These are phyloP conservation scores for Candida palmyrensis DNA, from an alignment of 805 yeast genomes.

Conservation along the genomic window DNA sequence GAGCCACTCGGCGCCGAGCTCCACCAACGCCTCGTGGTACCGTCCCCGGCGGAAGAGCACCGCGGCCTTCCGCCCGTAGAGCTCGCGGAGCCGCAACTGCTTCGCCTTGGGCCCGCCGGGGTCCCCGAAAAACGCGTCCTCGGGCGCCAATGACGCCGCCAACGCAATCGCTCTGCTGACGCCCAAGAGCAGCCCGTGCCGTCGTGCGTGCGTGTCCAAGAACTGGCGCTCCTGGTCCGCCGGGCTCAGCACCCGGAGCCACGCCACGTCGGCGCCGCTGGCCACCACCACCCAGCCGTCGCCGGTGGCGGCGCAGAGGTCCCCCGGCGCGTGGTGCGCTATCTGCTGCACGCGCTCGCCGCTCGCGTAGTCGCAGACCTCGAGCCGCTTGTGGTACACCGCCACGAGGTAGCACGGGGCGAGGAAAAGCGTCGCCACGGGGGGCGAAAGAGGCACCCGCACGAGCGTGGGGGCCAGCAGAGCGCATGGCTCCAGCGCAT, in stretches of 20 bases:
- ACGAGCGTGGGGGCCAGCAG: too few relatives aligned
- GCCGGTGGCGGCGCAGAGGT: constrained; percentile 13
- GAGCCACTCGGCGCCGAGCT: constrained; percentile 38
- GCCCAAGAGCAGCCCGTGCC: constrained; percentile 24
- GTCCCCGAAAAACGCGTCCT: constrained; percentile 20
- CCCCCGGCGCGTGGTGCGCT: constrained; percentile 18
- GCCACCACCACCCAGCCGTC: constrained; percentile 14
- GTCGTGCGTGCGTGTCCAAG: constrained; percentile 4
- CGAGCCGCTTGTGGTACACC: constrained; percentile 27
- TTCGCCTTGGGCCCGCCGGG: constrained; percentile 20
- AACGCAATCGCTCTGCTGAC: constrained; percentile 29
- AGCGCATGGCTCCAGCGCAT: too few relatives aligned
- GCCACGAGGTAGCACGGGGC: constrained; percentile 29
- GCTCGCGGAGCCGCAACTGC: constrained; percentile 27
- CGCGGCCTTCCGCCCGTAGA: constrained; percentile 28
- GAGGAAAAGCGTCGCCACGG: constrained; percentile 21
- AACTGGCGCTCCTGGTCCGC: not conserved
- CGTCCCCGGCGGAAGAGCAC: constrained; percentile 26
- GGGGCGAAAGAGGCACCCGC: too few relatives aligned
- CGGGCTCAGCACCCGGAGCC: constrained; percentile 22
- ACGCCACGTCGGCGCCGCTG: constrained; percentile 25
- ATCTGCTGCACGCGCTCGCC: constrained; percentile 34
- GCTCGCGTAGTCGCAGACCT: constrained; percentile 26
- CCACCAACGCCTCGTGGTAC: constrained; percentile 36
- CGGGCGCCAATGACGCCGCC: constrained; percentile 19